These are phyloP conservation scores for Tricholoma matsutake DNA, from an alignment of 768 basidiomycete species.

Conservation along the genomic window DNA sequence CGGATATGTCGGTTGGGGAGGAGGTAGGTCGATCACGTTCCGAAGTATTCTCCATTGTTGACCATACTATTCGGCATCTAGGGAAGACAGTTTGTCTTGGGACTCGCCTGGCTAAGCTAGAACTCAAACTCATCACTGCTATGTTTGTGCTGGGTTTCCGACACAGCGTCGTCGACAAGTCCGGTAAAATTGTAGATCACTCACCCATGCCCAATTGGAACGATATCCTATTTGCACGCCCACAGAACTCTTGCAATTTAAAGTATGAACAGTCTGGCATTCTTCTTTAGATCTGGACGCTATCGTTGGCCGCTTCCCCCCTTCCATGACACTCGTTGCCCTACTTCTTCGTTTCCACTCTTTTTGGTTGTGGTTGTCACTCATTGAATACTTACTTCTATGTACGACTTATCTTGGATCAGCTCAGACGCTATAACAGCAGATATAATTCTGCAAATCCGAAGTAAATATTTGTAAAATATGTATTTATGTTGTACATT, in stretches of 20 bases:
- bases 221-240: slow-evolving; percentile 63
- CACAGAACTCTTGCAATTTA: slow-evolving; percentile 49
- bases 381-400: slow-evolving; percentile 1
- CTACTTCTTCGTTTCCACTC: not conserved
- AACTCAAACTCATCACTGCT: slow-evolving; percentile 68
- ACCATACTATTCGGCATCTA: slow-evolving; percentile 26
- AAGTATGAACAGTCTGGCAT: slow-evolving; percentile 41
- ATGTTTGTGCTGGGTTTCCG: slow-evolving; percentile 66
- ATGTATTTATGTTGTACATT: slow-evolving; percentile 14
- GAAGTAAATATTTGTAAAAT: slow-evolving; percentile 21
- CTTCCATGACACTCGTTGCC: not conserved
- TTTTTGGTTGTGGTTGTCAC: not conserved
- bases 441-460: slow-evolving; percentile 10
- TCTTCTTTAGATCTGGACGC: slow-evolving; percentile 27
- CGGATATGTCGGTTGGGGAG: slow-evolving; percentile 76
- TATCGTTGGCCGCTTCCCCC: not conserved
- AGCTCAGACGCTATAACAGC: slow-evolving; percentile 9
- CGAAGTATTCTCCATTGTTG: slow-evolving; percentile 8
- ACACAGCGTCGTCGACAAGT: slow-evolving; percentile 52
- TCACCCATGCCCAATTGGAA: slow-evolving; percentile 68
- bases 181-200: slow-evolving; percentile 38
- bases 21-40: slow-evolving; percentile 48
- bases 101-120: slow-evolving; percentile 69
- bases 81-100: slow-evolving; percentile 72
- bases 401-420: not conserved